Percentiles rank a stretch among this genome's conserved stretches.
These are phyloP conservation scores for Xylaria grammica DNA, from an alignment of 495 filamentous ascomycete species.

Conservation along the genomic window DNA sequence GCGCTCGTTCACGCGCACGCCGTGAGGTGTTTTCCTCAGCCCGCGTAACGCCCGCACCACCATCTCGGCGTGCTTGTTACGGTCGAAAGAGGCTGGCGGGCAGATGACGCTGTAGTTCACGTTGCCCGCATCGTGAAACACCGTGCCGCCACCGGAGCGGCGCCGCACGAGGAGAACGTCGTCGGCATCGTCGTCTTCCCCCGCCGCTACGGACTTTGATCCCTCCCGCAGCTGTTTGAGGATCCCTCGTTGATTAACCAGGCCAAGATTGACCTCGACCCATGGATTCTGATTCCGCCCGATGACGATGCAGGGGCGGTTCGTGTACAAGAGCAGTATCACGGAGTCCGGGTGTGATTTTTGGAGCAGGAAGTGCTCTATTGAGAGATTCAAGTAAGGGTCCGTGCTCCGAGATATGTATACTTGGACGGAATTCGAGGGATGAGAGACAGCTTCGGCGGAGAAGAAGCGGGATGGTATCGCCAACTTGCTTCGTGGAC, in stretches of 20 bases:
- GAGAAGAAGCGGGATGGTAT: constrained; percentile 30
- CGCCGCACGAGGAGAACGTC: constrained; percentile 74
- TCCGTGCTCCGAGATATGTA: constrained; percentile 76
- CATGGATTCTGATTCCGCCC: constrained; percentile 98
- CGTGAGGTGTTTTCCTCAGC: constrained; percentile 40
- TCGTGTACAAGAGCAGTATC: constrained; percentile 85
- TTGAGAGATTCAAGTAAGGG: constrained; percentile 93
- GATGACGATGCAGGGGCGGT: constrained; percentile 83
- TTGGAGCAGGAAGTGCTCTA: constrained; percentile 88
- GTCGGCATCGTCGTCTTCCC: constrained; percentile 14
- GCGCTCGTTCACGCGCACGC: constrained; percentile 77
- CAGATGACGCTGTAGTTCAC: constrained; percentile 92
- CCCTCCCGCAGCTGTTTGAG: constrained; percentile 18
- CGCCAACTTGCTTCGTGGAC: neutral
- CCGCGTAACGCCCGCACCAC: constrained; percentile 74
- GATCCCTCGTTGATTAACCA: constrained; percentile 43
- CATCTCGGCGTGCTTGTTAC: constrained; percentile 90
- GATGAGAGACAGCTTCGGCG: constrained; percentile 28
- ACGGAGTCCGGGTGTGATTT: constrained; percentile 70
- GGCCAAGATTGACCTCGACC: constrained; percentile 80
- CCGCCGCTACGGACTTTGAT: neutral
- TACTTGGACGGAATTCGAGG: constrained; percentile 54
- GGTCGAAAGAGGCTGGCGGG: constrained; percentile 72
- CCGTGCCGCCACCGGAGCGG: constrained; percentile 86
- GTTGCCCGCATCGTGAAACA: constrained; percentile 92